Evolutionary conservation across 129 eudicot genomes (phyloP).

Genomic region (Pseudognaphalium luteoalbum): DNA sequence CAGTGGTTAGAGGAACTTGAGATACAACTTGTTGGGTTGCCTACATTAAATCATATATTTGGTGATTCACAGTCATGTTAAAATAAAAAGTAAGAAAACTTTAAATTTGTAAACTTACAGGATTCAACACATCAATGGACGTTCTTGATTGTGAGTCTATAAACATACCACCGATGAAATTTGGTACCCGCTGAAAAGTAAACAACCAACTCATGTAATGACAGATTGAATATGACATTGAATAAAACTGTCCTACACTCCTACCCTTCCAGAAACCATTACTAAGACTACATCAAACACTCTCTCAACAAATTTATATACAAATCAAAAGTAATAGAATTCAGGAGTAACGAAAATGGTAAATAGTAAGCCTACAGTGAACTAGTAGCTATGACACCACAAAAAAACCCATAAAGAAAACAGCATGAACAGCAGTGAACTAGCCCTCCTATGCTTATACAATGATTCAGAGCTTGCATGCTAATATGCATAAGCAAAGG

Average conservation of each 20-base stretch:
- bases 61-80: neutral
- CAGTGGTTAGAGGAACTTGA: conserved; percentile 75
- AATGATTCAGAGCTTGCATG: neutral
- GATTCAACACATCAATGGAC: conserved; percentile 75
- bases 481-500: neutral
- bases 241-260: conserved; percentile 8
- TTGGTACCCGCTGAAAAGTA: conserved; percentile 72
- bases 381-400: neutral
- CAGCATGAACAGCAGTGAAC: neutral
- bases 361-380: conserved; percentile 10
- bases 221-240: neutral
- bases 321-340: conserved; percentile 13
- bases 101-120: conserved; percentile 49
- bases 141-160: conserved; percentile 74
- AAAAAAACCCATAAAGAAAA: neutral
- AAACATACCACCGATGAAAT: conserved; percentile 83
- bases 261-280: conserved; percentile 10
- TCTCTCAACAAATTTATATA: neutral
- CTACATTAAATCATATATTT: conserved; percentile 36
- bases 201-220: conserved; percentile 6
- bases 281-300: conserved; percentile 6
- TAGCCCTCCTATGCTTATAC: neutral
- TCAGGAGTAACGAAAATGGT: neutral
- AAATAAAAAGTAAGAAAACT: neutral
- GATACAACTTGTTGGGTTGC: conserved; percentile 94